Percentiles rank a stretch among this genome's conserved stretches.
Evolutionary conservation across 345 rosid species (phyloP).

Genomic region (Odontarrhena argentea): DNA sequence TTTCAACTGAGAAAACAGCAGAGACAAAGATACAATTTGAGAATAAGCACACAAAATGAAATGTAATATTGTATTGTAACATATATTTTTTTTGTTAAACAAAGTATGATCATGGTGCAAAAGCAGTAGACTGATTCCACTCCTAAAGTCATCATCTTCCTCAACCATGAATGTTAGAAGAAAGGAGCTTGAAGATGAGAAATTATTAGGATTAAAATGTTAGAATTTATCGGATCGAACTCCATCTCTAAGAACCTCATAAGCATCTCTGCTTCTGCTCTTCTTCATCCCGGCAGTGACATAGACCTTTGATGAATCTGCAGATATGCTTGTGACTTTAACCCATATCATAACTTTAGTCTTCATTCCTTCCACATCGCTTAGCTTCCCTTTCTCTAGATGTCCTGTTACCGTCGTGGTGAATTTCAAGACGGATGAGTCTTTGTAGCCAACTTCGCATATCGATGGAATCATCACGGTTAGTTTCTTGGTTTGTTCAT

Average conservation of each 20-base stretch:
- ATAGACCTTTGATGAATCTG: slow-evolving; percentile 76
- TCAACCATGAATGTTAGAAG: neutral
- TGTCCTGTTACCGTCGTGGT: slow-evolving; percentile 60
- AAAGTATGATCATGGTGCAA: slow-evolving; percentile 6
- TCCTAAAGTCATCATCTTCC: no score
- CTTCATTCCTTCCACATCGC: slow-evolving; percentile 87
- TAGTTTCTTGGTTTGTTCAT: slow-evolving; percentile 73
- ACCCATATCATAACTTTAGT: slow-evolving; percentile 89
- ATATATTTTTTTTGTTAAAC: neutral
- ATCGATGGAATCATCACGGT: slow-evolving; percentile 78
- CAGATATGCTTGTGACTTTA: slow-evolving; percentile 68
- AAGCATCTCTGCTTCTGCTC: slow-evolving; percentile 63
- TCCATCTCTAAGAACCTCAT: slow-evolving; percentile 83
- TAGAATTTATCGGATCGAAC: slow-evolving; percentile 68
- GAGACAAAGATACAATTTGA: no score
- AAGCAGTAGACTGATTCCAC: neutral
- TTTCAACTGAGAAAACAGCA: no score
- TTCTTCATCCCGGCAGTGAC: slow-evolving; percentile 82
- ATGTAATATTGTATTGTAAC: no score
- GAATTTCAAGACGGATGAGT: slow-evolving; percentile 83
- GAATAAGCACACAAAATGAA: no score
- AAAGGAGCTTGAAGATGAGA: neutral
- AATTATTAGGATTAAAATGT: neutral
- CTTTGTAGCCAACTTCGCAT: slow-evolving; percentile 93
- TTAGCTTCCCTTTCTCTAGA: slow-evolving; percentile 78